Conservation (phyloP, 805 yeast species). For the Saturnispora hagleri region DNA sequence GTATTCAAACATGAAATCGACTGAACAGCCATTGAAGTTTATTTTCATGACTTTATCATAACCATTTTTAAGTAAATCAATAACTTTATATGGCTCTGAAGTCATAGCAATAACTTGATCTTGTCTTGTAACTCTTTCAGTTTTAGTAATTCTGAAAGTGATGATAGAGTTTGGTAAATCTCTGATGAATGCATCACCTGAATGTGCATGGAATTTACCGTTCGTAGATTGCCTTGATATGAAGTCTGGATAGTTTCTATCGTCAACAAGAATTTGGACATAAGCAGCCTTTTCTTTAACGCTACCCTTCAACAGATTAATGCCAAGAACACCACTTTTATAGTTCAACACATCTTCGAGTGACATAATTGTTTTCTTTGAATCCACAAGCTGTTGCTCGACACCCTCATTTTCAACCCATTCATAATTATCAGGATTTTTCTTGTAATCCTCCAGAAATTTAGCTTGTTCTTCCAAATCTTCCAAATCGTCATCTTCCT, state of each 20-base stretch:
- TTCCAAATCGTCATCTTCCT: slow-evolving; percentile 30
- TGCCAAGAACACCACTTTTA: slow-evolving; percentile 55
- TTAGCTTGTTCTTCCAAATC: slow-evolving; percentile 39
- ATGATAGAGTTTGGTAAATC: slow-evolving; percentile 56
- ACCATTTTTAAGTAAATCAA: slow-evolving; percentile 45
- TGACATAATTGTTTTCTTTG: slow-evolving; percentile 36
- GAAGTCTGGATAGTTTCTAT: slow-evolving; percentile 49
- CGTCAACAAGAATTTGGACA: slow-evolving; percentile 59
- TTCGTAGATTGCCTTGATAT: slow-evolving; percentile 41
- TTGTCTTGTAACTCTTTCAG: slow-evolving; percentile 35
- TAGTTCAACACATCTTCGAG: slow-evolving; percentile 44
- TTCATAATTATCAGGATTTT: slow-evolving; percentile 55
- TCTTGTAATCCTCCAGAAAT: slow-evolving; percentile 42
- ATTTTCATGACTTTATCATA: slow-evolving; percentile 39
- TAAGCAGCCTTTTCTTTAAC: slow-evolving; percentile 38
- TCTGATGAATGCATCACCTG: slow-evolving; percentile 55
- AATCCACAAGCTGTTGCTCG: slow-evolving; percentile 25
- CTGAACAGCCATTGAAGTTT: slow-evolving; percentile 29
- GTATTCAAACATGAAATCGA: slow-evolving; percentile 47
- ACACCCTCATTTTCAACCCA: slow-evolving; percentile 42
- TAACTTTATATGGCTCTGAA: slow-evolving; percentile 41
- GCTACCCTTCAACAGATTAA: slow-evolving; percentile 43
- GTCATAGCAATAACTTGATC: slow-evolving; percentile 46
- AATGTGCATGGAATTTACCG: slow-evolving; percentile 35
- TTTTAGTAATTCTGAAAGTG: slow-evolving; percentile 49